Base-by-base conservation (phyloP, 2,329 filamentous ascomycete genomes). In the Alternaria angustiovoidea region DNA sequence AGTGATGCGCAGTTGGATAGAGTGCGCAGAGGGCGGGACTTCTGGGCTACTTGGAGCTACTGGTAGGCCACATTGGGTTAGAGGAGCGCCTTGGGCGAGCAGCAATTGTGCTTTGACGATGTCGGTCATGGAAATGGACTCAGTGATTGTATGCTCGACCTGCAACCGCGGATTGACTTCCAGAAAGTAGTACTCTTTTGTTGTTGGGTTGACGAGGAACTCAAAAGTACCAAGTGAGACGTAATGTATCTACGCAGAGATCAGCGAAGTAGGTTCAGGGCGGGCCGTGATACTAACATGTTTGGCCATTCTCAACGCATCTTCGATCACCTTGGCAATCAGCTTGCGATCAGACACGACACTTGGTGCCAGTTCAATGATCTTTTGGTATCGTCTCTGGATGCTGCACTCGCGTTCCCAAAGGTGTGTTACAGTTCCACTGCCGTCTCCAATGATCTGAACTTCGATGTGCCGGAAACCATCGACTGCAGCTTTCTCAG, bases 201-300 rank as follows among this genome's bases (percentile, higher is more conserved):
- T 81, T 0, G 73, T 60, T 11, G 83, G 81, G 57, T 85, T 85
- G 12, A 88, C 81, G 0, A 90, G 79, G 58, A 89, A 90, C 69
- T 90, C 88, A 63, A 89, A 89, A 0, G 88, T 90, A 8, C 88
- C 88, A 0, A 89, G 78, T 0, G 85, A 88, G 48, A 79, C 78
- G 70, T 89, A 89, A 4, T 80, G 75, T 51, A 87, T 82, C 76
- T 83, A 24, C 1, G 11, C 3, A 18, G 5, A 16, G 22, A 46
- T 66, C 36, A 67, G 54, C 8, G 4, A 9, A 20, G 24, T 16
- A 16, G 18, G 18, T 2, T 16, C 1, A 22, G 4, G 6, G 42
- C 1, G 12, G 5, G 9, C 7, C 0, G 16, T 7, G 1, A 2
- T 36, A 62, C 77, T 61, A 63, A 84, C 81, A 55, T 77, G 75